These are phyloP conservation scores for Backusella parvicylindrica DNA, from an alignment of 192 early-diverging fungal species.

Conservation along the genomic window DNA sequence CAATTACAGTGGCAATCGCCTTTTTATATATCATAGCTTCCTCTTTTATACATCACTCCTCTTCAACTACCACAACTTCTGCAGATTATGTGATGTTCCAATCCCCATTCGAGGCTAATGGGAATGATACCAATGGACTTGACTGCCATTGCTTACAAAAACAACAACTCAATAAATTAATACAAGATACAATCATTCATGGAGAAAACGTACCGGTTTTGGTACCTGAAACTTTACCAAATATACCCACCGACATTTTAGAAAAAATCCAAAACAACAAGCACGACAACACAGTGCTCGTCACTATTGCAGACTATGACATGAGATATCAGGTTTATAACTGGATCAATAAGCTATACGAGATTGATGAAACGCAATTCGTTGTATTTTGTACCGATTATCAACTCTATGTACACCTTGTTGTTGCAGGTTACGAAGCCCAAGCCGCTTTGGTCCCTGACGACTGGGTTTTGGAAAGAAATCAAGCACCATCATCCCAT, in stretches of 20 bases:
- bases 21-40: background rate
- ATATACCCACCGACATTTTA: background rate
- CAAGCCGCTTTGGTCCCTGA: constrained; percentile 19
- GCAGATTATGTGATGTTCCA: constrained; percentile 6
- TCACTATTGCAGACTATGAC: constrained; percentile 25
- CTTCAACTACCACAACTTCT: background rate
- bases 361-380: constrained; percentile 15
- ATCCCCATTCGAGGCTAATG: background rate
- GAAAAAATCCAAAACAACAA: constrained; percentile 9
- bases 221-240: constrained; percentile 15
- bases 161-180: background rate
- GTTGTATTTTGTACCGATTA: constrained; percentile 33
- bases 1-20: background rate
- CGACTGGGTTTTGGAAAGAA: constrained; percentile 20
- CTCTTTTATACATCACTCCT: background rate
- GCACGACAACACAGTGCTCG: constrained; percentile 12
- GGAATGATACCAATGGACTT: background rate
- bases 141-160: background rate
- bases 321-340: constrained; percentile 32
- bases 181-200: constrained; percentile 2
- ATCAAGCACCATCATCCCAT: constrained; percentile 22
- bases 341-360: constrained; percentile 28
- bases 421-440: constrained; percentile 9
- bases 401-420: constrained; percentile 16
- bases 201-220: constrained; percentile 4